Conservation (phyloP, 2,329 filamentous ascomycete genomes). For the Fusarium sororula region DNA sequence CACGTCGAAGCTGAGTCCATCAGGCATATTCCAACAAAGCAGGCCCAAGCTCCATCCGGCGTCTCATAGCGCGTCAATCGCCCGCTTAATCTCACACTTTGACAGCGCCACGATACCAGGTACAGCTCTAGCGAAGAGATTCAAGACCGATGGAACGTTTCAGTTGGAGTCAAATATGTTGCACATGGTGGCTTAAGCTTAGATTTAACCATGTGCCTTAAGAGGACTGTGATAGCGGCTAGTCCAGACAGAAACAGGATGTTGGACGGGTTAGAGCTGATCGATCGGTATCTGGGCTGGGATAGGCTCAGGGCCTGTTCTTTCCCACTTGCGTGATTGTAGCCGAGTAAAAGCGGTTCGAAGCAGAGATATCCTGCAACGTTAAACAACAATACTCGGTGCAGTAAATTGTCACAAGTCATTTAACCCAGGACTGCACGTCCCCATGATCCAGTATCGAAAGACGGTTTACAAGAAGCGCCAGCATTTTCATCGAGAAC, state of each 20-base stretch:
- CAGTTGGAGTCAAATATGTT: background rate
- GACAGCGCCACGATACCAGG: background rate
- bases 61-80: too few species aligned
- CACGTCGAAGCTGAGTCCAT: background rate
- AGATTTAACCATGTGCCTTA: background rate
- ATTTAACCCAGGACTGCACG: background rate
- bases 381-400: accelerated
- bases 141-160: background rate
- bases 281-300: background rate
- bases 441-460: background rate
- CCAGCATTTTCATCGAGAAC: background rate
- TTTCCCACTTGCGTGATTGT: accelerated
- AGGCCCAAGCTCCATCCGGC: background rate
- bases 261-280: background rate
- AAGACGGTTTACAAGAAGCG: background rate
- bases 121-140: background rate
- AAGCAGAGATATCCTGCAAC: background rate
- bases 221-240: background rate
- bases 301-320: accelerated
- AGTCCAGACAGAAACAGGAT: background rate
- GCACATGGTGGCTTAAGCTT: background rate
- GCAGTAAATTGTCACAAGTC: background rate
- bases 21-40: background rate
- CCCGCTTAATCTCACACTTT: background rate
- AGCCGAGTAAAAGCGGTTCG: background rate